These are phyloP conservation scores for Plasmodium coatneyi DNA, from an alignment of 169 alveolate species.

Conservation along the genomic window DNA sequence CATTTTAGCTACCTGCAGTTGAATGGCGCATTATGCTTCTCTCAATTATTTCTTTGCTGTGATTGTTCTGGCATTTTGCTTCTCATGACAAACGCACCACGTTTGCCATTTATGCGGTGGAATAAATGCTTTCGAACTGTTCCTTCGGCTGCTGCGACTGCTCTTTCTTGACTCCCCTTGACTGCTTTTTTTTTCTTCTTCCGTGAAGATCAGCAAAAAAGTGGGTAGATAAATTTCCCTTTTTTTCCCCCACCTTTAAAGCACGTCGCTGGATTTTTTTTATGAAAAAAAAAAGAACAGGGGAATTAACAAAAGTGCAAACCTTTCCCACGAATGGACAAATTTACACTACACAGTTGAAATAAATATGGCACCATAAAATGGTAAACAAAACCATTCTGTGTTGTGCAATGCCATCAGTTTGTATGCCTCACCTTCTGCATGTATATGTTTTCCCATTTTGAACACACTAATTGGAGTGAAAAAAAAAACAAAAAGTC, in stretches of 20 bases:
- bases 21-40: neutral
- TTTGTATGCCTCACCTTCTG: neutral
- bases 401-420: neutral
- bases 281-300: neutral
- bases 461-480: neutral
- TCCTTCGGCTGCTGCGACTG: neutral
- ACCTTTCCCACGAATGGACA: neutral
- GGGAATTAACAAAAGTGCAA: neutral
- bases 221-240: neutral
- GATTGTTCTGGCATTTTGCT: neutral
- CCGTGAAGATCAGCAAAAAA: neutral
- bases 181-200: slow-evolving; percentile 8
- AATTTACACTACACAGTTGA: neutral
- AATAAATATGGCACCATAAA: neutral
- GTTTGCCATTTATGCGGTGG: neutral
- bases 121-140: neutral
- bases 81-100: neutral
- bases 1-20: slow-evolving; percentile 8
- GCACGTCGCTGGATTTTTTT: neutral
- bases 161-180: neutral
- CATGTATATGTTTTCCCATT: neutral
- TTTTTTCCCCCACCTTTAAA: neutral
- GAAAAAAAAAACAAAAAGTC: neutral
- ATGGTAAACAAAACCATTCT: neutral
- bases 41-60: neutral